These are phyloP conservation scores for Multifurca ochricompacta DNA, from an alignment of 768 basidiomycete species.

Conservation along the genomic window DNA sequence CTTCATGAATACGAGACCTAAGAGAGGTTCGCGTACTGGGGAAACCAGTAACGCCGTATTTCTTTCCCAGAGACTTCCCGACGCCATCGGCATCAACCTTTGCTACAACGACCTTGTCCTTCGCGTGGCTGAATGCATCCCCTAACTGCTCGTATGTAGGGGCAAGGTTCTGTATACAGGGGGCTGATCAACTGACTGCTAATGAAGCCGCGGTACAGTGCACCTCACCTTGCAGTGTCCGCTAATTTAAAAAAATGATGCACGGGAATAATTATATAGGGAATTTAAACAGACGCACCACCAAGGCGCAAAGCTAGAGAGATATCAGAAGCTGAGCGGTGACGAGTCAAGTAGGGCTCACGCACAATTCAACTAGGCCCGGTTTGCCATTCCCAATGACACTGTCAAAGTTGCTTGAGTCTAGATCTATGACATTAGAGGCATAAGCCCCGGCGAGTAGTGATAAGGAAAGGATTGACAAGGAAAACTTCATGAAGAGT, in stretches of 20 bases:
- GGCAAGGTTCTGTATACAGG: constrained; percentile 60
- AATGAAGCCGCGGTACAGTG: background rate
- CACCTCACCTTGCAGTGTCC: constrained; percentile 77
- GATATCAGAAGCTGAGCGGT: background rate
- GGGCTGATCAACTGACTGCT: background rate
- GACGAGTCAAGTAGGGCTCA: constrained; percentile 17
- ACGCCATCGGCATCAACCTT: constrained; percentile 91
- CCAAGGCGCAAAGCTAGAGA: constrained; percentile 75
- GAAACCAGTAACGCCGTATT: constrained; percentile 76
- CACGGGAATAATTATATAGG: background rate
- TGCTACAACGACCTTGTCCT: constrained; percentile 80
- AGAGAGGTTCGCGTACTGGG: constrained; percentile 55
- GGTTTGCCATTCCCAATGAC: constrained; percentile 73
- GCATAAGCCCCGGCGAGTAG: constrained; percentile 50
- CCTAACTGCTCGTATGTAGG: constrained; percentile 85
- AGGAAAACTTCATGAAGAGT: constrained; percentile 48
- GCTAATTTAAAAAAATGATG: constrained; percentile 29
- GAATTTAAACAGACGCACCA: constrained; percentile 44
- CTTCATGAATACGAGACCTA: constrained; percentile 1
- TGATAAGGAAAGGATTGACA: constrained; percentile 48
- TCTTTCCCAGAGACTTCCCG: constrained; percentile 67
- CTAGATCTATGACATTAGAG: constrained; percentile 81
- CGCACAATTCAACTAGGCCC: constrained; percentile 88
- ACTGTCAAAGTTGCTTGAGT: constrained; percentile 63
- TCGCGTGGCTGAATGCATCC: constrained; percentile 71